These are phyloP conservation scores for Eucalyptus cloeziana DNA, from an alignment of 345 rosid species.

Conservation along the genomic window DNA sequence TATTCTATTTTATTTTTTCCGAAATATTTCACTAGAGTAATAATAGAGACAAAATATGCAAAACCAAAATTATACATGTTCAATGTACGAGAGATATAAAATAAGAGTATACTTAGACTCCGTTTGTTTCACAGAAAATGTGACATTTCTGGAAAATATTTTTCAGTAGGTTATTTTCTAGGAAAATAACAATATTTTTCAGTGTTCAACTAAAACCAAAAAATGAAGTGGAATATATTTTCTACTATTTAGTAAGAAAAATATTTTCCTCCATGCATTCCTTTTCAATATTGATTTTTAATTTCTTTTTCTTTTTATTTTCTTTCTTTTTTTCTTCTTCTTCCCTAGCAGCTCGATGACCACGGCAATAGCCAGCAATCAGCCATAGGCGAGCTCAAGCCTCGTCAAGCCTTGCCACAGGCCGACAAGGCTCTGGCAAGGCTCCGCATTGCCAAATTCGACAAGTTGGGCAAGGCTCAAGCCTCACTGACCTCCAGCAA, in stretches of 20 bases:
- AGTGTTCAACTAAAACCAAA: fast-evolving
- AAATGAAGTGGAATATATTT: too few species aligned
- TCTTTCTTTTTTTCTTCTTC: too few species aligned
- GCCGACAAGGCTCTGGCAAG: fast-evolving
- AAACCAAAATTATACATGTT: background rate
- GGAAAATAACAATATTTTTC: too few species aligned
- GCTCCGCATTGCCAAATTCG: fast-evolving
- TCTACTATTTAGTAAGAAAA: too few species aligned
- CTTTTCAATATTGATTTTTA: too few species aligned
- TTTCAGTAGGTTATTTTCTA: fast-evolving
- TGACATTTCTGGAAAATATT: fast-evolving
- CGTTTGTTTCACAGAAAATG: fast-evolving
- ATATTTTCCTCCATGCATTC: too few species aligned
- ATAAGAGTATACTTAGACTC: fast-evolving
- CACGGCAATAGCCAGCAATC: fast-evolving
- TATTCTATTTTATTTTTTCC: background rate
- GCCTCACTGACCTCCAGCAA: too few species aligned
- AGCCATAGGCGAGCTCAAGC: fast-evolving
- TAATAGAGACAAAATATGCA: background rate
- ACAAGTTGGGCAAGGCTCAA: too few species aligned
- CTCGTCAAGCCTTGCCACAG: fast-evolving
- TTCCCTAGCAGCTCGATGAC: fast-evolving
- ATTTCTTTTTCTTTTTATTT: too few species aligned
- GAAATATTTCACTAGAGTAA: background rate
- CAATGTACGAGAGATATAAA: background rate